phyloP scores from a whole-genome alignment of 2,329 filamentous ascomycete genomes.

The Simplicillium sp. region DNA sequence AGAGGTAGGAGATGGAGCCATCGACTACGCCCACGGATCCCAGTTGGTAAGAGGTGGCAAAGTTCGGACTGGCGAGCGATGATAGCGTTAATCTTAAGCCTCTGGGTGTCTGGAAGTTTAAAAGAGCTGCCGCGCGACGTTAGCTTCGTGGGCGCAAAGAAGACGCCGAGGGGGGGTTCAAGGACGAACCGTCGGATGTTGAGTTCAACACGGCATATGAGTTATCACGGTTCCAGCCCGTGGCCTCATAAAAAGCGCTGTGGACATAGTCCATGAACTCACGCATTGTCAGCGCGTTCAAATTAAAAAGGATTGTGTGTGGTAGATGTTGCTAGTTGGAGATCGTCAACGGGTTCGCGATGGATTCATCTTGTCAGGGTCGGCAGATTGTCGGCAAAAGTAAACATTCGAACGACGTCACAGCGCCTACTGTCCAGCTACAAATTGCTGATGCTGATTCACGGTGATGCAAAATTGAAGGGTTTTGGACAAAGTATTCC shows the following conservation, averaged over 20 bases:
- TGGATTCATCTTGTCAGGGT: not conserved
- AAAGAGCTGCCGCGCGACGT: slow-evolving; percentile 48
- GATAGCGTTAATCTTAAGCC: slow-evolving; percentile 82
- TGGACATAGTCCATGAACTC: slow-evolving; percentile 98
- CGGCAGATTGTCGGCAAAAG: not conserved
- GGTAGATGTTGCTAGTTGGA: too few relatives aligned
- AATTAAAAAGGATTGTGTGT: slow-evolving; percentile 8
- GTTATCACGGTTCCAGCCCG: slow-evolving; percentile 85
- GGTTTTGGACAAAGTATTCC: not conserved
- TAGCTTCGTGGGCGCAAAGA: not conserved
- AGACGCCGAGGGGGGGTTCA: too few relatives aligned
- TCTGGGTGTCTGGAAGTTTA: slow-evolving; percentile 80
- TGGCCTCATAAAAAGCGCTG: slow-evolving; percentile 77
- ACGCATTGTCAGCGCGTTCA: slow-evolving; percentile 52
- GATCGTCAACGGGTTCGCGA: too few relatives aligned
- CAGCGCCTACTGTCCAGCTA: not conserved
- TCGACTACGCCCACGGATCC: slow-evolving; percentile 86
- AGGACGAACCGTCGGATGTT: slow-evolving; percentile 64
- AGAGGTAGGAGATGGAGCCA: slow-evolving; percentile 94
- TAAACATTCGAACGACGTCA: not conserved
- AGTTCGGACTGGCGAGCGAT: slow-evolving; percentile 84
- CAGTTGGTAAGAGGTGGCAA: slow-evolving; percentile 88
- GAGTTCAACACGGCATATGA: slow-evolving; percentile 81
- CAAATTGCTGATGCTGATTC: not conserved
- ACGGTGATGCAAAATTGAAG: not conserved